These are phyloP conservation scores for Rhizopogon vesiculosus DNA, from an alignment of 768 basidiomycete genomes.

Conservation along the genomic window DNA sequence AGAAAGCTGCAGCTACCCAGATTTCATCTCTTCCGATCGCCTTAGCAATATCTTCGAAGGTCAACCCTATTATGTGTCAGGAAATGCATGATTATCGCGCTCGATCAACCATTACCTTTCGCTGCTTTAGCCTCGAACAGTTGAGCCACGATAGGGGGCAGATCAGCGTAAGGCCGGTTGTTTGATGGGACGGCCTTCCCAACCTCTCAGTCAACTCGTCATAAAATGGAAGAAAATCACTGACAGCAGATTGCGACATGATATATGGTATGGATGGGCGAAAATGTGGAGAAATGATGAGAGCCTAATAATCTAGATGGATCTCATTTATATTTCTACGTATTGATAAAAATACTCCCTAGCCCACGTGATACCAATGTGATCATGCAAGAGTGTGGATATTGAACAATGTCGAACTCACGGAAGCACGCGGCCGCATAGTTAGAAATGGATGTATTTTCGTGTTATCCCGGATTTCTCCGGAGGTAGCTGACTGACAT, in stretches of 20 bases:
- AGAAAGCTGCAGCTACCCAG: slow-evolving; percentile 80
- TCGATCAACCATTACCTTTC: slow-evolving; percentile 40
- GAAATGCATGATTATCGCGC: not conserved
- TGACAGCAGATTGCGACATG: slow-evolving; percentile 37
- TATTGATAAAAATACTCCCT: not conserved
- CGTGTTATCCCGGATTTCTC: not conserved
- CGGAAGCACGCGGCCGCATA: not conserved
- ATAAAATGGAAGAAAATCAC: slow-evolving; percentile 10
- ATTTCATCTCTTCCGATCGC: slow-evolving; percentile 70
- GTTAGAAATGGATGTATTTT: not conserved
- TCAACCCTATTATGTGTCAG: slow-evolving; percentile 40
- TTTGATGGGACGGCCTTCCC: slow-evolving; percentile 37
- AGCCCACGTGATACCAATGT: slow-evolving; percentile 8
- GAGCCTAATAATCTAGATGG: not conserved
- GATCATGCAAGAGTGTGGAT: not conserved
- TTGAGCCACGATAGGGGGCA: slow-evolving; percentile 44
- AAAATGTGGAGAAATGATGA: not conserved
- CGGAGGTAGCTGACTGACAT: not conserved
- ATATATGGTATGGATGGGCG: slow-evolving; percentile 4
- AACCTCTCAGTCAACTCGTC: not conserved
- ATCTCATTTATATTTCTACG: slow-evolving; percentile 13
- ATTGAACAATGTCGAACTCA: not conserved
- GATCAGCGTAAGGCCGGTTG: slow-evolving; percentile 41
- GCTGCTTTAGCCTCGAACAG: slow-evolving; percentile 65
- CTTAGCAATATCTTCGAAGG: slow-evolving; percentile 66